phyloP scores from a whole-genome alignment of 805 yeast species.

The Torulaspora microellipsoides region DNA sequence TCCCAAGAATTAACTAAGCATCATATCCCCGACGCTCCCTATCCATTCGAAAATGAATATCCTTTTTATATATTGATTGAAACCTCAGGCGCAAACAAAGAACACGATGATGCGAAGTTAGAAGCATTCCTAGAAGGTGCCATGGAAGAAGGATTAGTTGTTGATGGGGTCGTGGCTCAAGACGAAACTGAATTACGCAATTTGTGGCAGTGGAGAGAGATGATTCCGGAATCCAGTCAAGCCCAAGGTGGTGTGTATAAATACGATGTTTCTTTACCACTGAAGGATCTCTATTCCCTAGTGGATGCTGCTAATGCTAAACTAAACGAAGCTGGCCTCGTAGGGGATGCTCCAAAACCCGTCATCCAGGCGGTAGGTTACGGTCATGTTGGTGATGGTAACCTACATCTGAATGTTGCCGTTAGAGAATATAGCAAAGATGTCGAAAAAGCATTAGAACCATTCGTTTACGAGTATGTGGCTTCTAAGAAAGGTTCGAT shows the following conservation, averaged over 20 bases:
- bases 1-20: slow-evolving; percentile 61
- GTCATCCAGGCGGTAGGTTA: slow-evolving; percentile 90
- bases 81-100: slow-evolving; percentile 92
- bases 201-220: slow-evolving; percentile 96
- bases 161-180: slow-evolving; percentile 95
- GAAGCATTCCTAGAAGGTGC: slow-evolving; percentile 77
- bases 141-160: slow-evolving; percentile 78
- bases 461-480: slow-evolving; percentile 93
- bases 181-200: slow-evolving; percentile 81
- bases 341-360: slow-evolving; percentile 55
- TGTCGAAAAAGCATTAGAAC: slow-evolving; percentile 81
- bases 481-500: slow-evolving; percentile 69
- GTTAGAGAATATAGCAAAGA: slow-evolving; percentile 76
- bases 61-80: slow-evolving; percentile 91
- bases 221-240: slow-evolving; percentile 83
- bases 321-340: slow-evolving; percentile 51
- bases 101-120: slow-evolving; percentile 88
- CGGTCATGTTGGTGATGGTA: slow-evolving; percentile 99
- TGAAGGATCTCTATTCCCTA: slow-evolving; percentile 71
- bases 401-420: slow-evolving; percentile 87
- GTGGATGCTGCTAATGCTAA: slow-evolving; percentile 72
- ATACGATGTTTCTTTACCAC: slow-evolving; percentile 91
- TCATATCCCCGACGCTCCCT: slow-evolving; percentile 50
- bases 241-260: slow-evolving; percentile 92
- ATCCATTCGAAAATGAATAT: slow-evolving; percentile 78